Conservation (phyloP, 2,329 filamentous ascomycete species). For the Botrytis hyacinthi region DNA sequence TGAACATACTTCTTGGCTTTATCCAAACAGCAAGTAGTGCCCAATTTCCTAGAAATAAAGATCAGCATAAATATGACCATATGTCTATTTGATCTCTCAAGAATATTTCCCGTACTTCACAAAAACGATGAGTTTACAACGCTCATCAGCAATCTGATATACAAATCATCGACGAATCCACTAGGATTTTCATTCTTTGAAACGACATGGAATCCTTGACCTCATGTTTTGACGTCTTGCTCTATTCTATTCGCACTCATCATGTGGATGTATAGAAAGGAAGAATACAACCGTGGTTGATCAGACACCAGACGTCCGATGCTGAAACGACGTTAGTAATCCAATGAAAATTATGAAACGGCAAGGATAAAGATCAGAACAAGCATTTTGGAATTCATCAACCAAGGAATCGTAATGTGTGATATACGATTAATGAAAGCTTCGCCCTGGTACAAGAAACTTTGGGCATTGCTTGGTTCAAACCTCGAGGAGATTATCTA, state of each 20-base stretch:
- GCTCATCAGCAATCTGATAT: not conserved
- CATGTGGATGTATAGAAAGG: not conserved
- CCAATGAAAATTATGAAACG: not conserved
- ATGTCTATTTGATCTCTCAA: not conserved
- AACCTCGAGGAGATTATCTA: not conserved
- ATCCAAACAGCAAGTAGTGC: not conserved
- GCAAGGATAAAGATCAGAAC: not conserved
- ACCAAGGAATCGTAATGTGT: not conserved
- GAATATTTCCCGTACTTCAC: not conserved
- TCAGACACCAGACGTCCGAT: not conserved
- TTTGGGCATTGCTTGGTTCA: not conserved
- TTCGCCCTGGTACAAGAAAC: not conserved
- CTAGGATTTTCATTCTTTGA: not conserved
- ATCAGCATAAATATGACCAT: not conserved
- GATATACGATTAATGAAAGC: not conserved
- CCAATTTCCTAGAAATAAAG: not conserved
- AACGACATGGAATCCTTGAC: not conserved
- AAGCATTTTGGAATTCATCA: not conserved
- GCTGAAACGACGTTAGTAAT: constrained; percentile 3
- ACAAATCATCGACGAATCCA: not conserved
- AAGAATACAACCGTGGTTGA: not conserved
- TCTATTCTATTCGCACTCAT: not conserved
- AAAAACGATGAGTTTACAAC: not conserved
- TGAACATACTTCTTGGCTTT: not conserved
- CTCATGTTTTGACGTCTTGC: not conserved